Evolutionary conservation across 345 rosid genomes (phyloP).

Genomic region (Boechera stricta): DNA sequence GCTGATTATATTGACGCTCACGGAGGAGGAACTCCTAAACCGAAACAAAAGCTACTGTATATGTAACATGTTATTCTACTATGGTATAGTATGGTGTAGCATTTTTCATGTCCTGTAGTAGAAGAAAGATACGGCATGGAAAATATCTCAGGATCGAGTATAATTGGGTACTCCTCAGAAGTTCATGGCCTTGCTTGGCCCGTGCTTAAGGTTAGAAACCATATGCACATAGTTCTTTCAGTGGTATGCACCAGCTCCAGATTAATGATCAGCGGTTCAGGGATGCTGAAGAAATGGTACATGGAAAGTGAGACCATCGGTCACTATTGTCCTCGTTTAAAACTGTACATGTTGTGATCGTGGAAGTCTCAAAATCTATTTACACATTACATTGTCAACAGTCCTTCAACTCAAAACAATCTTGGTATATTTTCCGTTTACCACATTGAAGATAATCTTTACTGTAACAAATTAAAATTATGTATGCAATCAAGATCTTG

Average conservation of each 20-base stretch:
- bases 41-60: background rate
- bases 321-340: background rate
- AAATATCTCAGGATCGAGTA: too few relatives aligned
- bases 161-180: too few relatives aligned
- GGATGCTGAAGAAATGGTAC: background rate
- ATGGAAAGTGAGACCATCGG: background rate
- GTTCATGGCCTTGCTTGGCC: too few relatives aligned
- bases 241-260: background rate
- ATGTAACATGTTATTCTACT: too few relatives aligned
- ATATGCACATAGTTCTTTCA: background rate
- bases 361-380: background rate
- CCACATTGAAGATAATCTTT: background rate
- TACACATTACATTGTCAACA: background rate
- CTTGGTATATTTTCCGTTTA: background rate
- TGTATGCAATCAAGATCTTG: background rate
- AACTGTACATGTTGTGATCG: too few relatives aligned
- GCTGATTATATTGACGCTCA: background rate
- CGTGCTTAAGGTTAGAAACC: background rate
- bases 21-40: background rate
- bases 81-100: background rate
- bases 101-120: background rate
- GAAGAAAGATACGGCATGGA: background rate
- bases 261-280: background rate
- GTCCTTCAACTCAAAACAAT: background rate
- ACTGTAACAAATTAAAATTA: background rate